These are phyloP conservation scores for Colletotrichum melonis DNA, from an alignment of 2,329 filamentous ascomycete genomes.

Conservation along the genomic window DNA sequence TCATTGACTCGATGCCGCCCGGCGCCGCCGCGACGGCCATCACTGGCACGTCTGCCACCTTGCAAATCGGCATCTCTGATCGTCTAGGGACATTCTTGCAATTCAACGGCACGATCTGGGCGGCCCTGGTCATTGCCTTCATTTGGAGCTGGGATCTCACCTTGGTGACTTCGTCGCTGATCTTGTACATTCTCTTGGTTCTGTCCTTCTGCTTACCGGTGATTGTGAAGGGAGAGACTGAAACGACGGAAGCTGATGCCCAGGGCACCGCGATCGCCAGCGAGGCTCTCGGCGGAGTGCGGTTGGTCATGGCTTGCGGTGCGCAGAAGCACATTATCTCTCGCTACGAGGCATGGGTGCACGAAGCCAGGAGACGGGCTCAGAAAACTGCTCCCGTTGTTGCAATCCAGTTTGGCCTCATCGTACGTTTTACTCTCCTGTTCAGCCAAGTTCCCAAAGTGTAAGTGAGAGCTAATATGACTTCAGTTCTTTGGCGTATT, in stretches of 20 bases:
- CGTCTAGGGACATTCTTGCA: constrained; percentile 58
- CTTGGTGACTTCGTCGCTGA: constrained; percentile 58
- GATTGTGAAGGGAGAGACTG: constrained; percentile 41
- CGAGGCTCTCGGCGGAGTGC: constrained; percentile 53
- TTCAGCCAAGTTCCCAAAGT: background rate
- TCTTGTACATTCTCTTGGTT: constrained; percentile 54
- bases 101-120: constrained; percentile 52
- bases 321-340: constrained; percentile 50
- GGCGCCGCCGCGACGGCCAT: constrained; percentile 65
- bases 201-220: constrained; percentile 45
- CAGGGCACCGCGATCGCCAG: constrained; percentile 55
- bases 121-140: constrained; percentile 63
- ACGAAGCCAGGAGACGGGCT: constrained; percentile 48
- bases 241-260: constrained; percentile 39
- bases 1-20: constrained; percentile 60
- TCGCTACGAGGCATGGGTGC: constrained; percentile 51
- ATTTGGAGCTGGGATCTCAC: constrained; percentile 64
- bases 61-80: constrained; percentile 66
- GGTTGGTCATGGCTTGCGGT: constrained; percentile 58
- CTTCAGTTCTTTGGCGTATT: constrained; percentile 46
- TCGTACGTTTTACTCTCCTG: constrained; percentile 23
- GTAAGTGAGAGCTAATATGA: background rate
- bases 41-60: constrained; percentile 62
- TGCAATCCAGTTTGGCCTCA: constrained; percentile 45
- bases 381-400: constrained; percentile 47